Conservation (phyloP, 2,329 filamentous ascomycete species). For the Xylariaceae sp. region DNA sequence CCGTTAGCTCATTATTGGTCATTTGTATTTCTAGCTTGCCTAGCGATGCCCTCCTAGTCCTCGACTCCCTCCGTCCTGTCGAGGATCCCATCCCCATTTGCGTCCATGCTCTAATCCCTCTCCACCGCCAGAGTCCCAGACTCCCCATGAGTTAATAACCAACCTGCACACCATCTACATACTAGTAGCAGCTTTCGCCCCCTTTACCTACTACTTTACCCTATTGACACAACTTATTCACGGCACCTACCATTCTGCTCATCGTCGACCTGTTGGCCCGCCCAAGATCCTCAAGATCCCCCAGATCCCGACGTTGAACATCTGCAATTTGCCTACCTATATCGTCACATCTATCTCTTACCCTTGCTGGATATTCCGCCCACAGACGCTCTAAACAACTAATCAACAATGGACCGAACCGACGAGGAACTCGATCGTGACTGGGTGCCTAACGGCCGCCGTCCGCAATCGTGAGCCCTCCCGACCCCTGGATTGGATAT, state of each 20-base stretch:
- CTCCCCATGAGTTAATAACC: constrained; percentile 16
- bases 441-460: constrained; percentile 72
- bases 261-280: constrained; percentile 2
- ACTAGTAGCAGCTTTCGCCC: background rate
- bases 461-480: constrained; percentile 73
- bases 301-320: background rate
- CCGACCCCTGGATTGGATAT: constrained; percentile 19
- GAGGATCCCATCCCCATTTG: background rate
- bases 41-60: constrained; percentile 10
- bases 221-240: constrained; percentile 12
- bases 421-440: constrained; percentile 69
- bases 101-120: background rate
- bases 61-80: constrained; percentile 13
- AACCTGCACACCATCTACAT: constrained; percentile 11
- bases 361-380: background rate
- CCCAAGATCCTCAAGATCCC: background rate
- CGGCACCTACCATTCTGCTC: constrained; percentile 9
- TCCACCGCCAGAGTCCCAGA: constrained; percentile 15
- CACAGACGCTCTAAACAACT: constrained; percentile 3
- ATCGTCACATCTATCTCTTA: background rate
- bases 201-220: constrained; percentile 16
- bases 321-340: background rate
- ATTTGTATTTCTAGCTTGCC: background rate
- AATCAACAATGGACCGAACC: constrained; percentile 37
- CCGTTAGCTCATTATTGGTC: background rate